Evolutionary conservation across 768 basidiomycete genomes (phyloP).

Genomic region (Nevesoporus exiguus): DNA sequence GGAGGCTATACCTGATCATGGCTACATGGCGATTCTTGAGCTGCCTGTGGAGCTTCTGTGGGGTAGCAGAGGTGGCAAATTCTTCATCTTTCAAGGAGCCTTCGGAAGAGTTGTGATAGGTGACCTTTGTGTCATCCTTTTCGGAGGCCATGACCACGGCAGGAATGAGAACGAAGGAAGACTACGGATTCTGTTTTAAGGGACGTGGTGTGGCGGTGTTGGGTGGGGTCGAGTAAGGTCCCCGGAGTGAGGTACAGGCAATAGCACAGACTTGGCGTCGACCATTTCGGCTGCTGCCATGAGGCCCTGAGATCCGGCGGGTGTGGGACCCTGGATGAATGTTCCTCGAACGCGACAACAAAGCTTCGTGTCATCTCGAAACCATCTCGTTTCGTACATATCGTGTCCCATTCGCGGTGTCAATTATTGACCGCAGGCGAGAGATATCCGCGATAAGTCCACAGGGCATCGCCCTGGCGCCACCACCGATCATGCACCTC

Average conservation of each 20-base stretch:
- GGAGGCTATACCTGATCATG: conserved; percentile 61
- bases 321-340: not conserved
- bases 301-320: not conserved
- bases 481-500: not conserved
- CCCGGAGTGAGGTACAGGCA: not conserved
- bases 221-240: not conserved
- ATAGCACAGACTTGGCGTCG: not conserved
- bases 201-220: conserved; percentile 3
- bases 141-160: conserved; percentile 15
- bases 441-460: not conserved
- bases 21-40: conserved; percentile 77
- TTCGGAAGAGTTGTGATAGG: conserved; percentile 7
- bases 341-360: not conserved
- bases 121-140: conserved; percentile 12
- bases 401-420: not conserved
- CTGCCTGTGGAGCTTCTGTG: conserved; percentile 47
- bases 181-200: not conserved
- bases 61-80: not conserved
- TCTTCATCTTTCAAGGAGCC: conserved; percentile 26
- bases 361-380: not conserved
- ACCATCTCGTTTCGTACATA: not conserved
- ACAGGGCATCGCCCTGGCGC: not conserved
- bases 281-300: not conserved
- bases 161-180: not conserved
- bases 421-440: not conserved